These are phyloP conservation scores for Scalesia atractyloides DNA, from an alignment of 129 eudicot genomes.

Conservation along the genomic window DNA sequence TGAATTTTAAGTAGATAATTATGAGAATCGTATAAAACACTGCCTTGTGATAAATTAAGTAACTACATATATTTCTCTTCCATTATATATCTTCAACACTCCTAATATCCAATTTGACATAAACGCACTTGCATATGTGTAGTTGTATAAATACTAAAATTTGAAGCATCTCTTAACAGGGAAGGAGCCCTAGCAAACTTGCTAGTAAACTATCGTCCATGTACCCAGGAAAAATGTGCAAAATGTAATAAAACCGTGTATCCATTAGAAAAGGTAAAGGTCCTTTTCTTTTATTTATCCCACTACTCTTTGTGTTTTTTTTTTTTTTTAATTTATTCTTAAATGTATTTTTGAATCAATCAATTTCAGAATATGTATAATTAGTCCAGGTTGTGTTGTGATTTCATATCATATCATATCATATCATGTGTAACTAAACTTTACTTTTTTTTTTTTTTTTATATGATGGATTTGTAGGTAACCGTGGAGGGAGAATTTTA, in stretches of 20 bases:
- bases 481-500: conserved; percentile 77
- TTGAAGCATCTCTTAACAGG: conserved; percentile 35
- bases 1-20: neutral
- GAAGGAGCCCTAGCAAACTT: conserved; percentile 59
- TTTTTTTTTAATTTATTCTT: neutral
- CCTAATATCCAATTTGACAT: neutral
- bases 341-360: neutral
- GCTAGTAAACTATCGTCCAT: conserved; percentile 72
- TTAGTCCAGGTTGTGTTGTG: neutral
- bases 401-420: neutral
- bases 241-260: conserved; percentile 77
- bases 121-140: no score
- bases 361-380: conserved; percentile 9
- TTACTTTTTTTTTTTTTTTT: no score
- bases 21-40: neutral
- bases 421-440: no score
- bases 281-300: neutral
- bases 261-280: conserved; percentile 98
- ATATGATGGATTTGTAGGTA: conserved; percentile 43
- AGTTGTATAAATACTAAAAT: neutral
- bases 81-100: neutral
- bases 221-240: conserved; percentile 86
- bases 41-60: neutral
- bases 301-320: conserved; percentile 32
- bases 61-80: neutral